These are phyloP conservation scores for Ostreobium quekettii DNA, from an alignment of 139 green algal genomes.

Conservation along the genomic window DNA sequence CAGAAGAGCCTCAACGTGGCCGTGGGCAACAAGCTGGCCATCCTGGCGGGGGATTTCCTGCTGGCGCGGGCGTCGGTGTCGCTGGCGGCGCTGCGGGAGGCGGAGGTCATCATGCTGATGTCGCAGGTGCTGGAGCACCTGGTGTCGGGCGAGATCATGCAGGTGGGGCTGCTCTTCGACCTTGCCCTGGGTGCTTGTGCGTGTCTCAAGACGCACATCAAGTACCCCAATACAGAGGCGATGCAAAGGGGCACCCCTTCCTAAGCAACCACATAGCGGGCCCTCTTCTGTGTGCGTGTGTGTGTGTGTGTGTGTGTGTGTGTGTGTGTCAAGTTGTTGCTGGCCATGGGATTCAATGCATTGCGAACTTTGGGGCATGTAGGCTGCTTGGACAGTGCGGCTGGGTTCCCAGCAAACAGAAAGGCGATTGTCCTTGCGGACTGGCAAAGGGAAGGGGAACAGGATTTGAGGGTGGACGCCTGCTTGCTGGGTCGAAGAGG, in stretches of 20 bases:
- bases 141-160: slow-evolving; percentile 94
- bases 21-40: slow-evolving; percentile 80
- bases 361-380: no score
- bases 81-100: slow-evolving; percentile 80
- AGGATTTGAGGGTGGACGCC: no score
- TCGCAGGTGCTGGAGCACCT: slow-evolving; percentile 88
- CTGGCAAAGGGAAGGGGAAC: no score
- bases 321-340: neutral
- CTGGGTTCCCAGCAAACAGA: no score
- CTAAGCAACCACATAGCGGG: neutral
- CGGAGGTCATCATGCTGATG: slow-evolving; percentile 78
- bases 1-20: slow-evolving; percentile 71
- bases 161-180: slow-evolving; percentile 31
- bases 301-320: no score
- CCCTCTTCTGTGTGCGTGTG: no score
- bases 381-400: no score
- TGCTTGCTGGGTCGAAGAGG: no score
- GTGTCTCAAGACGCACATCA: neutral
- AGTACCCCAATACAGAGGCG: neutral
- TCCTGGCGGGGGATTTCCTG: slow-evolving; percentile 96
- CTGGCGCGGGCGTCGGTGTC: slow-evolving; percentile 85
- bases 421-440: no score
- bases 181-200: neutral
- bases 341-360: no score
- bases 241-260: neutral